Evolutionary conservation across 805 yeast species (phyloP), one percentile per base, ranked within the genome.

Genomic region (Candida ponderosae): DNA sequence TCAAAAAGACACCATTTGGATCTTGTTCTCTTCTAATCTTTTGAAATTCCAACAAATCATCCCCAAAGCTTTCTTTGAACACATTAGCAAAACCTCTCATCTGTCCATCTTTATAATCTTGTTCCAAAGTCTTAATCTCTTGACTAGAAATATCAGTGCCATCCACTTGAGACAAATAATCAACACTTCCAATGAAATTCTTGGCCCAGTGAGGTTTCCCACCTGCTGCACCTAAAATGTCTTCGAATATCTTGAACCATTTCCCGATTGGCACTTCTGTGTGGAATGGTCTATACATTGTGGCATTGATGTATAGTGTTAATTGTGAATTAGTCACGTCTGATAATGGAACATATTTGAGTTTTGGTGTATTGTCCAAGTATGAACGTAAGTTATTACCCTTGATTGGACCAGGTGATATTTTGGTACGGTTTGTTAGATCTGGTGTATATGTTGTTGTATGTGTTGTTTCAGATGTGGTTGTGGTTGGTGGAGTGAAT

Each of bases 131-230:
- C 16, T 39, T 33, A 14, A 36, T 16, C 21, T 30, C 23, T 18
- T 14, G 31, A 4, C 24, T n/a, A n/a, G n/a, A n/a, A n/a, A n/a
- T n/a, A n/a, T 41, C 39, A 40, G 56, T 50, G 30, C 43, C 35
- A 44, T 57, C 41, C 33, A 57, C 48, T 7, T 53, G 52, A 6
- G 59, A 57, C 48, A 56, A 24, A 24, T 24, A 47, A 11, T 63
- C 58, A 3, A 54, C 50, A 4, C 73, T 63, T 2, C 95, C 95
- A 39, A 84, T 66, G 58, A 87, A 90, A 60, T 88, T 89, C 67
- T 90, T 90, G 15, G 98, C 98, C 98, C 98, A 90, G 59, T 90
- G 98, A 2, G 98, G 98, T 57, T 79, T 84, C 32, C 98, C 98
- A 28, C 83, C 88, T 21, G 82, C 88, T 20, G 75, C 77, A 35